phyloP scores from a whole-genome alignment of 2,329 filamentous ascomycete genomes.

The Colletotrichum sansevieriae region DNA sequence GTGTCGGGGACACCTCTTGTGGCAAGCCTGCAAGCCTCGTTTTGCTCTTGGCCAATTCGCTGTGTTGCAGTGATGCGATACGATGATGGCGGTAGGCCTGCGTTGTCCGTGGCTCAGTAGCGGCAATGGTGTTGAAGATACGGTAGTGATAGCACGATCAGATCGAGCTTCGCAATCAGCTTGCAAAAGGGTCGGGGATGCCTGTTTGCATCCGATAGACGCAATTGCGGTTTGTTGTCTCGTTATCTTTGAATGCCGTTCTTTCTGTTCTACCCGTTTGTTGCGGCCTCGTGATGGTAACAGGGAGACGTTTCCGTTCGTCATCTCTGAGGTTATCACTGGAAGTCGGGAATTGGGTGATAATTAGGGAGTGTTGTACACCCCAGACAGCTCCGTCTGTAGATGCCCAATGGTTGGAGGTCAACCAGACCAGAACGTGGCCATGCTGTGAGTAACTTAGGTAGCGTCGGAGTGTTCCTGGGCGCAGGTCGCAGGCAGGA shows the following conservation, averaged over 20 bases:
- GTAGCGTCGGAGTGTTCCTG: not conserved
- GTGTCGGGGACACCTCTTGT: constrained; percentile 2
- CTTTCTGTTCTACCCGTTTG: not conserved
- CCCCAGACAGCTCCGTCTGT: constrained; percentile 9
- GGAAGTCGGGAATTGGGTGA: not conserved
- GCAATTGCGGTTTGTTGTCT: not conserved
- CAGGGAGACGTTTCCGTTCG: not conserved
- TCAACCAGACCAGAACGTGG: constrained; percentile 1
- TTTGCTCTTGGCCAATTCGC: not conserved
- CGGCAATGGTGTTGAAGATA: too few species aligned
- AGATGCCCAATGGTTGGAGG: constrained; percentile 13
- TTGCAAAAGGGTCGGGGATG: not conserved
- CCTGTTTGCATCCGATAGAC: constrained; percentile 10
- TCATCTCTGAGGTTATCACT: not conserved
- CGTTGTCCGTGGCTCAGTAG: too few species aligned
- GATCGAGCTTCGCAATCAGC: constrained; percentile 8
- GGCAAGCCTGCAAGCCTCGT: constrained; percentile 8
- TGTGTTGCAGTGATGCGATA: not conserved
- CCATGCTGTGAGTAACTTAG: not conserved
- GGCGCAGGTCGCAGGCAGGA: constrained; percentile 15
- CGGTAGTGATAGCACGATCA: not conserved
- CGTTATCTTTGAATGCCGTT: constrained; percentile 1
- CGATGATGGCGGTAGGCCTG: not conserved
- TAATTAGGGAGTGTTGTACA: not conserved
- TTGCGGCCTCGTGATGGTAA: not conserved